Evolutionary conservation across 139 green algal species (phyloP).

Genomic region (Coelastrella sp.): DNA sequence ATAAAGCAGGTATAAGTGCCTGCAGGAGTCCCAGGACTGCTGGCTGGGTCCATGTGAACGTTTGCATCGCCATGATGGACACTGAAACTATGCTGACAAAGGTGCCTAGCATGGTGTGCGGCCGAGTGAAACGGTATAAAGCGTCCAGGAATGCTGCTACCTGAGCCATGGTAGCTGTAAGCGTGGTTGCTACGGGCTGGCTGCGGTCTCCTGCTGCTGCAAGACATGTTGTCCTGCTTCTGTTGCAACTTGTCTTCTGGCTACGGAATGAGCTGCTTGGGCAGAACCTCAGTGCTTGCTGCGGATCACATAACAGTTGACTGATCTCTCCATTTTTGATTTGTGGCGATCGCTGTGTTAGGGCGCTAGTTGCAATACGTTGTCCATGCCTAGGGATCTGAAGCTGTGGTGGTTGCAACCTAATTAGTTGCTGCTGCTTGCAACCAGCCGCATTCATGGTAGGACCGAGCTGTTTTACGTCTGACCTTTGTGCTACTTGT

Average conservation of each 20-base stretch:
- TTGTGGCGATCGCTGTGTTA: background rate
- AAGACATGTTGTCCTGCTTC: background rate
- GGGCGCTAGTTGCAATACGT: background rate
- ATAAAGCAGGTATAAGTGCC: conserved; percentile 87
- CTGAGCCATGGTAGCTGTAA: background rate
- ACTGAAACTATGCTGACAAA: conserved; percentile 84
- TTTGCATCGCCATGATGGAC: conserved; percentile 78
- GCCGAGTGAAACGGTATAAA: conserved; percentile 76
- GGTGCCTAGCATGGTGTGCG: conserved; percentile 95
- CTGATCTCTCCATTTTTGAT: background rate
- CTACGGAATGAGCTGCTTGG: background rate
- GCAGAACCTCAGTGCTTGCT: background rate
- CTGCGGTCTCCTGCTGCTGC: conserved; percentile 31
- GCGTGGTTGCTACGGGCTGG: background rate
- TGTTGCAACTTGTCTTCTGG: background rate
- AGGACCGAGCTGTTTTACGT: background rate
- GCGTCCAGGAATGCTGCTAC: conserved; percentile 25
- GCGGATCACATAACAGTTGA: background rate
- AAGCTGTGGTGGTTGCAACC: background rate
- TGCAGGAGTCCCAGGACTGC: conserved; percentile 43
- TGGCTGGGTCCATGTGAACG: background rate
- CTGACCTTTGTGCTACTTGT: too few relatives aligned
- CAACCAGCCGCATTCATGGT: background rate
- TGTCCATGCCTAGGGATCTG: background rate
- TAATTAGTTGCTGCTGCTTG: background rate